Evolutionary conservation across 805 yeast species (phyloP).

Genomic region (Teunomyces pallodes): DNA sequence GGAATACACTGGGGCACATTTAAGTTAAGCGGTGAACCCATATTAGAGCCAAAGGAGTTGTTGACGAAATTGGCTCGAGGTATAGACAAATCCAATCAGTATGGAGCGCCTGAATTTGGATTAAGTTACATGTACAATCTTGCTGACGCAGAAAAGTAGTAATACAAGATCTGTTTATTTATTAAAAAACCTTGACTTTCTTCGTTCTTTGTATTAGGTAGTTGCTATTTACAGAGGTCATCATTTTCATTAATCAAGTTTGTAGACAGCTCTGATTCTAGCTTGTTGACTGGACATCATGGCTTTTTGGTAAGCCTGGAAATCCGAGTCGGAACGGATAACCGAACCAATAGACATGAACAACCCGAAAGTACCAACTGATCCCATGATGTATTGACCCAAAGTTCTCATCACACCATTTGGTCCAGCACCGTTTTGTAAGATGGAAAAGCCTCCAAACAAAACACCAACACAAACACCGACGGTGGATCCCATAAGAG

Average conservation of each 20-base stretch:
- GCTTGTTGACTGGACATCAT: slow-evolving; percentile 29
- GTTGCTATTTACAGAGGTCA: slow-evolving; percentile 4
- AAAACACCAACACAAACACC: slow-evolving; percentile 95
- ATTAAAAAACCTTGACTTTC: neutral
- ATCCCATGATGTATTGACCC: slow-evolving; percentile 94
- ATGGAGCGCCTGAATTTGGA: slow-evolving; percentile 74
- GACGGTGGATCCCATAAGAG: slow-evolving; percentile 88
- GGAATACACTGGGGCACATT: slow-evolving; percentile 99
- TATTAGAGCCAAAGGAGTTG: slow-evolving; percentile 72
- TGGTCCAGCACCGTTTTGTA: slow-evolving; percentile 97
- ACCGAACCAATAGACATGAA: slow-evolving; percentile 96
- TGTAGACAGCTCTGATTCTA: slow-evolving; percentile 25
- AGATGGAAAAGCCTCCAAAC: slow-evolving; percentile 89
- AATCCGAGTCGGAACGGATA: slow-evolving; percentile 66
- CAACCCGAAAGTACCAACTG: slow-evolving; percentile 94
- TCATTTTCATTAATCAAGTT: slow-evolving; percentile 6
- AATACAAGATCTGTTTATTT: neutral
- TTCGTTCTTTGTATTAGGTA: neutral
- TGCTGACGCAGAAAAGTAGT: slow-evolving; percentile 9
- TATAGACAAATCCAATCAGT: slow-evolving; percentile 35
- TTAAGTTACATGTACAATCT: slow-evolving; percentile 57
- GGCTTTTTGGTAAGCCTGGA: slow-evolving; percentile 22
- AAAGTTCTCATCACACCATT: slow-evolving; percentile 94
- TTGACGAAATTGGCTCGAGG: slow-evolving; percentile 50
- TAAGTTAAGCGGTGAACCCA: slow-evolving; percentile 82